Base-by-base conservation (phyloP, 2,329 filamentous ascomycete species). In the Ceratocystis albifundus region DNA sequence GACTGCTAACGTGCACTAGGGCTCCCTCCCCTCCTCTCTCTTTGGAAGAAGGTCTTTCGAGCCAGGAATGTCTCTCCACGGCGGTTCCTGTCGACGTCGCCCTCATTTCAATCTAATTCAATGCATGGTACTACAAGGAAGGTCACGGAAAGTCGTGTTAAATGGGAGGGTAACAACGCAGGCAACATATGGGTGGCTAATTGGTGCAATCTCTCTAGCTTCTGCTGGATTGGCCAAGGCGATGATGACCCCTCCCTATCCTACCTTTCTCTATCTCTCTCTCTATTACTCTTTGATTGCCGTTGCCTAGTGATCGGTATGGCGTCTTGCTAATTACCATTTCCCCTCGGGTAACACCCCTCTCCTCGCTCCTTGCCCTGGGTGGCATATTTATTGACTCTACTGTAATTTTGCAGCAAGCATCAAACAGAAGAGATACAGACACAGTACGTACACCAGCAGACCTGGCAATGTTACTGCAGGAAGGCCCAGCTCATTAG, bases 221-320 rank as follows among this genome's bases (percentile, higher is more conserved):
- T 20, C 48, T 50, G 8, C n/a, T 22, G 55, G 12, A 36, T 36
- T 20, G 22, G 28, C 30, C 28, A 30, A 36, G 30, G 15, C 55
- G 22, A 25, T 8, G 22, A 53, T 8, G 22, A 53, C 48, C 48
- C 48, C 15, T 53, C 55, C 55, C 30, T 20, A 17, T 32, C 22
- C 22, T 57, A 2, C 8, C 22, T n/a, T 20, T 7, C 55, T n/a
- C 22, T n/a, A n/a, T 25, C 22, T 32, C 6, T 17, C 8, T 59
- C 55, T 12, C 25, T n/a, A n/a, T 55, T 30, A 55, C 7, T 5
- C n/a, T n/a, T 25, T 30, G 8, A 15, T 59, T 30, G 12, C 55
- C n/a, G 55, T 59, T 59, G 55, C 55, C 55, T 6, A 20, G 55
- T 59, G 55, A 59, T 59, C 32, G 55, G 36, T 17, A 17, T 59